These are phyloP conservation scores for Taiwanofungus camphoratus DNA, from an alignment of 1,284 basidiomycete genomes.

Conservation along the genomic window DNA sequence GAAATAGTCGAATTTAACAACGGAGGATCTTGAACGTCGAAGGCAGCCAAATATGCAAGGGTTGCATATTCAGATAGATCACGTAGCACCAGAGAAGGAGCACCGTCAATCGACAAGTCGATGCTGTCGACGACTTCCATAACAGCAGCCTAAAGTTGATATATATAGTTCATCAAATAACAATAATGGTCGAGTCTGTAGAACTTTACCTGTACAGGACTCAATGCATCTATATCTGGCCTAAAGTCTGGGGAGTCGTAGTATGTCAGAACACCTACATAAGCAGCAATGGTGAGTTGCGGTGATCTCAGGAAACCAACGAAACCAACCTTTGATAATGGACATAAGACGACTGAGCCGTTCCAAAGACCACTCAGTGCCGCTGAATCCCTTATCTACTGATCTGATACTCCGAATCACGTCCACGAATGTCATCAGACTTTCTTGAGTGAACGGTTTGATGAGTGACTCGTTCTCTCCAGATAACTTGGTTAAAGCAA, in stretches of 20 bases:
- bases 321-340: slow-evolving; percentile 63
- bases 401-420: slow-evolving; percentile 58
- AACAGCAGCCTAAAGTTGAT: slow-evolving; percentile 49
- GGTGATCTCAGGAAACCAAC: not conserved
- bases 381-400: slow-evolving; percentile 41
- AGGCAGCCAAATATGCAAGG: slow-evolving; percentile 78
- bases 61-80: slow-evolving; percentile 85
- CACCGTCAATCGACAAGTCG: slow-evolving; percentile 55
- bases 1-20: slow-evolving; percentile 17
- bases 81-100: slow-evolving; percentile 68
- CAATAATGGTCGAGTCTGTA: not conserved
- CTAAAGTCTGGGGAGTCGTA: slow-evolving; percentile 79
- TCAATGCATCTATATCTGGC: slow-evolving; percentile 79
- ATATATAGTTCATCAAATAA: slow-evolving; percentile 10
- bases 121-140: slow-evolving; percentile 66
- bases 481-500: slow-evolving; percentile 5
- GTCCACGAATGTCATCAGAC: slow-evolving; percentile 75
- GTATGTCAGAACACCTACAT: slow-evolving; percentile 75
- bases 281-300: slow-evolving; percentile 3
- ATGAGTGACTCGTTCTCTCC: slow-evolving; percentile 12
- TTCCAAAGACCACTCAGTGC: slow-evolving; percentile 58
- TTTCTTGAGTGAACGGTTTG: slow-evolving; percentile 79
- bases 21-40: slow-evolving; percentile 41
- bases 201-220: slow-evolving; percentile 70
- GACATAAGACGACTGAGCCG: slow-evolving; percentile 65